Conservation (phyloP, 73 alveolate genomes). For the Paramecium biaurelia region DNA sequence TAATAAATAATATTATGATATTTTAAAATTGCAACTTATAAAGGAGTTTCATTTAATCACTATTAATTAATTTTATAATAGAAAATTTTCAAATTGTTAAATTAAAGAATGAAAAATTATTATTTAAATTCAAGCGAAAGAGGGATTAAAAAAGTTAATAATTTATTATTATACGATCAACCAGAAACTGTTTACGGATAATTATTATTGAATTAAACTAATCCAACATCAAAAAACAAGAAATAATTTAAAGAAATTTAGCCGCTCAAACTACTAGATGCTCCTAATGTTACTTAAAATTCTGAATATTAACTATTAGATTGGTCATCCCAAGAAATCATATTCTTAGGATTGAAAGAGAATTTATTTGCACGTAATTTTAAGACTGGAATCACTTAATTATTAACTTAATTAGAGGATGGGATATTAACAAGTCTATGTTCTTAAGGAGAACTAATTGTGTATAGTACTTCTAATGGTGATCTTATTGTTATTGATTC, state of each 20-base stretch:
- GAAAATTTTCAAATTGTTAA: neutral
- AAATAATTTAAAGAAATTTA: slow-evolving; percentile 1
- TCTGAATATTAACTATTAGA: neutral
- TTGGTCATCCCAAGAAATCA: neutral
- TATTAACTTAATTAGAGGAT: neutral
- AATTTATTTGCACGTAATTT: neutral
- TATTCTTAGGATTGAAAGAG: neutral
- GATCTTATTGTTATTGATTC: neutral
- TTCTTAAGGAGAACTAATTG: neutral
- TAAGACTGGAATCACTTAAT: slow-evolving; percentile 30
- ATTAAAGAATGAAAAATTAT: neutral
- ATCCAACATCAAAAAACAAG: neutral
- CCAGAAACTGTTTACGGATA: neutral
- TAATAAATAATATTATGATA: neutral
- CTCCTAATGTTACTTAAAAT: neutral
- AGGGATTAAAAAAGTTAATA: neutral
- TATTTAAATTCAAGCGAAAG: neutral
- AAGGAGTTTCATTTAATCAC: neutral
- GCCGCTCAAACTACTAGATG: slow-evolving; percentile 43
- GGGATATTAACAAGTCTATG: neutral
- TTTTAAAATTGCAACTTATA: neutral
- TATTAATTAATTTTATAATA: neutral
- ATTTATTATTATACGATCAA: neutral
- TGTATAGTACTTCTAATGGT: neutral
- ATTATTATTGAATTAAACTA: neutral